Conservation (phyloP, 352 stramenopile species). For the Globisporangium ultimum region DNA sequence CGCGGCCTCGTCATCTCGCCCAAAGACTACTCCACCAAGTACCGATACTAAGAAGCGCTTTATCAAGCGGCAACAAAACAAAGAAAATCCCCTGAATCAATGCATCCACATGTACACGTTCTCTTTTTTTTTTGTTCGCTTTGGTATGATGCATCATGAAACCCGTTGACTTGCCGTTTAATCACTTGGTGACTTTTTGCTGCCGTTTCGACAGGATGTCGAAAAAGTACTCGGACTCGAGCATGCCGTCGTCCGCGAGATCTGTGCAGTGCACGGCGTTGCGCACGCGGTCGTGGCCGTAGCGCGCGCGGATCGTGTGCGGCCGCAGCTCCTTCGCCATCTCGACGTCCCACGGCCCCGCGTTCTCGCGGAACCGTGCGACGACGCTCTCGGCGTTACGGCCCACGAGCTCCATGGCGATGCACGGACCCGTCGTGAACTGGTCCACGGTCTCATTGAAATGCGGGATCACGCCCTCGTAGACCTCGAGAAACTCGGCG, state of each 20-base stretch:
- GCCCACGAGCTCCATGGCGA: constrained; percentile 88
- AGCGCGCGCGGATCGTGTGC: constrained; percentile 86
- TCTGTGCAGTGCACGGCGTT: constrained; percentile 95
- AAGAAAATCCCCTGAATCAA: too few relatives aligned
- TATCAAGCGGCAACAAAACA: too few relatives aligned
- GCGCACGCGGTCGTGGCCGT: constrained; percentile 81
- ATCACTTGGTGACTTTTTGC: constrained; percentile 10
- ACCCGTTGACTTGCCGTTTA: too few relatives aligned
- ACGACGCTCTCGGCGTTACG: constrained; percentile 51
- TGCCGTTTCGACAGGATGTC: constrained; percentile 85
- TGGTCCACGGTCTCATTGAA: constrained; percentile 89
- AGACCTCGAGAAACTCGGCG: constrained; percentile 91
- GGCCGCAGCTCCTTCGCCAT: constrained; percentile 92
- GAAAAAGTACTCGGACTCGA: constrained; percentile 94
- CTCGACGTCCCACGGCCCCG: constrained; percentile 90
- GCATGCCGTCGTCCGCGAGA: constrained; percentile 84
- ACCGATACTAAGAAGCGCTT: constrained; percentile 92
- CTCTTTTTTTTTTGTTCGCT: constrained; percentile 8
- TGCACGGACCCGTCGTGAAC: constrained; percentile 82
- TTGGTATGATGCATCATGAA: background rate
- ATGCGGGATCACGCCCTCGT: constrained; percentile 90
- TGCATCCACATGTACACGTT: too few relatives aligned
- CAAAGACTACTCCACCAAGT: constrained; percentile 99
- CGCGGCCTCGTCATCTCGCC: constrained; percentile 97
- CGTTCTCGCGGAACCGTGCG: constrained; percentile 72